These are phyloP conservation scores for Tolypocladium album DNA, from an alignment of 2,329 filamentous ascomycete species.

Conservation along the genomic window DNA sequence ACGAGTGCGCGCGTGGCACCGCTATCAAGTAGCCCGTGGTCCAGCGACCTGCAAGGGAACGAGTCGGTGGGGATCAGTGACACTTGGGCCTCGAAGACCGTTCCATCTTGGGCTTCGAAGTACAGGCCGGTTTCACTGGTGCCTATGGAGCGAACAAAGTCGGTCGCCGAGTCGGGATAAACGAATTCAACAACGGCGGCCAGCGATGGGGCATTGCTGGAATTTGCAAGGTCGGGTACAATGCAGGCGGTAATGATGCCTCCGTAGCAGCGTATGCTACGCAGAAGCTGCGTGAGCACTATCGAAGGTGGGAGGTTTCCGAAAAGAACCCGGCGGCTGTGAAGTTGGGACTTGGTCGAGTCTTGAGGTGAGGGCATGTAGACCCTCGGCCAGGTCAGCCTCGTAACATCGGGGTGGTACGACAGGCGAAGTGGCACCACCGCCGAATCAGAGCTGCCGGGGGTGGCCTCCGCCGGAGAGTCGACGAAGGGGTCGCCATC, in stretches of 20 bases:
- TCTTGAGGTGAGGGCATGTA: neutral
- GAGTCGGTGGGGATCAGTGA: slow-evolving; percentile 7
- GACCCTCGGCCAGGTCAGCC: neutral
- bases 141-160: neutral
- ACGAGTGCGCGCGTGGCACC: slow-evolving; percentile 6
- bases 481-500: neutral
- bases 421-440: neutral
- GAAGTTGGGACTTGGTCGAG: fast-evolving
- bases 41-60: neutral
- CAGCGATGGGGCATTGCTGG: neutral
- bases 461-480: neutral
- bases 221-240: neutral
- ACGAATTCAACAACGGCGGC: slow-evolving; percentile 12
- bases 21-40: neutral
- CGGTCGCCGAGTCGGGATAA: neutral
- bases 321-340: slow-evolving; percentile 13
- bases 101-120: neutral
- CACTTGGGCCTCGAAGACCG: neutral
- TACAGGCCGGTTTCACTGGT: neutral
- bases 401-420: slow-evolving; percentile 4
- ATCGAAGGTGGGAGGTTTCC: slow-evolving; percentile 8
- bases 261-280: slow-evolving; percentile 7
- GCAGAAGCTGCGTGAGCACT: slow-evolving; percentile 7
- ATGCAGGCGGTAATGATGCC: slow-evolving; percentile 5
- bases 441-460: neutral